These are phyloP conservation scores for Aspergillus sp. DNA, from an alignment of 2,329 filamentous ascomycete genomes.

Conservation along the genomic window DNA sequence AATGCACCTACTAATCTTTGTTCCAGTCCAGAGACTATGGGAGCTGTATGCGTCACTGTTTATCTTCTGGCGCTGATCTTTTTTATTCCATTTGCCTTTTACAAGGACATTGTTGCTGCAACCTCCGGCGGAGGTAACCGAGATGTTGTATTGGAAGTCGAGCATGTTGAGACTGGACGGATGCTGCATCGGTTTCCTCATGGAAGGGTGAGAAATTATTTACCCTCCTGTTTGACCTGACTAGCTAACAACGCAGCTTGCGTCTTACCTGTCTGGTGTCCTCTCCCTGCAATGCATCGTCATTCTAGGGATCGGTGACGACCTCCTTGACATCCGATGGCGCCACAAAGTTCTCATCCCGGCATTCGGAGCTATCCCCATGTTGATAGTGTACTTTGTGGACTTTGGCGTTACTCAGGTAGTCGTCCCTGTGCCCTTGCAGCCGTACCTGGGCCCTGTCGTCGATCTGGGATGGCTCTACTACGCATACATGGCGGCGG, in stretches of 20 bases:
- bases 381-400: conserved; percentile 96
- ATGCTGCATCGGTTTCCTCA: conserved; percentile 91
- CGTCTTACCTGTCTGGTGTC: conserved; percentile 90
- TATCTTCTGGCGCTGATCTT: conserved; percentile 85
- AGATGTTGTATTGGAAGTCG: conserved; percentile 74
- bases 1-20: conserved; percentile 8
- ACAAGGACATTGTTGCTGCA: conserved; percentile 94
- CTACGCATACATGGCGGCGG: conserved; percentile 94
- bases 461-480: conserved; percentile 81
- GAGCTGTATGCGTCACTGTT: conserved; percentile 85
- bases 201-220: conserved; percentile 65
- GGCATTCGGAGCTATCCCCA: conserved; percentile 85
- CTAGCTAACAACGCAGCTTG: conserved; percentile 60
- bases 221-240: background rate
- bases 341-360: conserved; percentile 98
- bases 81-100: conserved; percentile 96
- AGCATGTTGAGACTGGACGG: conserved; percentile 75
- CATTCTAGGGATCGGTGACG: conserved; percentile 89
- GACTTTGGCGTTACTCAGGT: conserved; percentile 97
- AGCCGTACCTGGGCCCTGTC: conserved; percentile 79
- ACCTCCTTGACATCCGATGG: conserved; percentile 98
- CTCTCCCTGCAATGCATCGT: conserved; percentile 88
- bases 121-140: conserved; percentile 91
- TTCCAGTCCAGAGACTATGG: conserved; percentile 85
- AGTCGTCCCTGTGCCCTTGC: conserved; percentile 82